Evolutionary conservation across 1,284 basidiomycete species (phyloP).

Genomic region (Malassezia caprae): DNA sequence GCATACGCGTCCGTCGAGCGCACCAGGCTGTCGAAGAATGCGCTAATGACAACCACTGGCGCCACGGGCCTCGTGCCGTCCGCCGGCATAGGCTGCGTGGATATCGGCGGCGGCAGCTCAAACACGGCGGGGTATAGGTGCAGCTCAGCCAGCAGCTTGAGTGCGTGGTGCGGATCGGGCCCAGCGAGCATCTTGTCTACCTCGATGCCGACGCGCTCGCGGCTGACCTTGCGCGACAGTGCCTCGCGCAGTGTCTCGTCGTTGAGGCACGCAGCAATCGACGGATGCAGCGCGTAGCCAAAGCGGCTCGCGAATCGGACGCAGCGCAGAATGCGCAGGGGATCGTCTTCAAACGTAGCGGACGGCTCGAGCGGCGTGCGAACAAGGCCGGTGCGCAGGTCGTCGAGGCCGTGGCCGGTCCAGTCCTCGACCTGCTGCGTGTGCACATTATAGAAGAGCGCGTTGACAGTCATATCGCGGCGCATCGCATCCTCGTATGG

Average conservation of each 20-base stretch:
- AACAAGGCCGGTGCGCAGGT: conserved; percentile 68
- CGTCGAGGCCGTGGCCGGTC: conserved; percentile 72
- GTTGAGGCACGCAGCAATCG: conserved; percentile 52
- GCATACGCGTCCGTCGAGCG: conserved; percentile 6
- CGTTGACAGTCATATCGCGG: conserved; percentile 89
- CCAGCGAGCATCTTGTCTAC: conserved; percentile 48
- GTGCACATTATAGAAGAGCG: conserved; percentile 93
- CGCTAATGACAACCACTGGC: conserved; percentile 9
- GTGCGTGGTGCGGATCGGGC: conserved; percentile 32
- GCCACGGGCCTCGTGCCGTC: not conserved
- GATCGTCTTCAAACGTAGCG: conserved; percentile 89
- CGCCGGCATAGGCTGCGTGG: not conserved
- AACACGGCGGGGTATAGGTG: conserved; percentile 38
- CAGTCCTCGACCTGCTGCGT: conserved; percentile 77
- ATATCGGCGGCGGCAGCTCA: conserved; percentile 19
- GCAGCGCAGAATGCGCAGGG: conserved; percentile 78
- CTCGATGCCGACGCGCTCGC: conserved; percentile 47
- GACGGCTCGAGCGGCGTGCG: conserved; percentile 77
- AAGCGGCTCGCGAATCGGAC: conserved; percentile 84
- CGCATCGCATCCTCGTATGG: conserved; percentile 81
- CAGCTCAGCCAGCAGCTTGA: conserved; percentile 29
- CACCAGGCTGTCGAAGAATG: conserved; percentile 17
- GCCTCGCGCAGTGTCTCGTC: conserved; percentile 52
- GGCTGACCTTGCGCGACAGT: conserved; percentile 38
- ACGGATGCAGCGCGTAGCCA: conserved; percentile 67